These are phyloP conservation scores for Cutaneotrichosporon mucoides DNA, from an alignment of 1,284 basidiomycete species.

Conservation along the genomic window DNA sequence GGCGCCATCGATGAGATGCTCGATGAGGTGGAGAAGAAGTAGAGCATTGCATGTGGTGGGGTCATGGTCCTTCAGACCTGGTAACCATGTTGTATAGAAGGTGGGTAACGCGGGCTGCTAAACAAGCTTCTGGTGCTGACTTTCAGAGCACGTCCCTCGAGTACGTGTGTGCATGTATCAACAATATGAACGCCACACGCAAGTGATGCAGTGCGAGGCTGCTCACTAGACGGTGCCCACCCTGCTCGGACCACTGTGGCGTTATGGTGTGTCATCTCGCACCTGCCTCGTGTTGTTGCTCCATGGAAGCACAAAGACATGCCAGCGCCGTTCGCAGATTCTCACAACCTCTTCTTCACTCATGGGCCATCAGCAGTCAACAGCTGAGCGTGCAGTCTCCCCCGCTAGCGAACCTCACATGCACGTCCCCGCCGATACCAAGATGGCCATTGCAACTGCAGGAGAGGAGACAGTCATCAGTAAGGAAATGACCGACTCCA, in stretches of 20 bases:
- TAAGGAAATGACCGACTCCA: too few relatives aligned
- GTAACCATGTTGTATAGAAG: neutral
- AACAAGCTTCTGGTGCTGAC: too few relatives aligned
- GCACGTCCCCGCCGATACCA: neutral
- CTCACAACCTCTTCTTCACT: neutral
- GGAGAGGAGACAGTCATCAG: too few relatives aligned
- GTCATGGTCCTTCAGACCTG: too few relatives aligned
- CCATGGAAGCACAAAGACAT: neutral
- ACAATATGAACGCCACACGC: too few relatives aligned
- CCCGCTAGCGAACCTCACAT: too few relatives aligned
- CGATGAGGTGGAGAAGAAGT: neutral
- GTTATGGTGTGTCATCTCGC: neutral
- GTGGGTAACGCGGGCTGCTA: neutral
- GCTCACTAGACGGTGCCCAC: neutral
- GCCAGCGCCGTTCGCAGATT: neutral
- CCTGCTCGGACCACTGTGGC: neutral
- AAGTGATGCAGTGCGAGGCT: too few relatives aligned
- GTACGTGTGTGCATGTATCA: neutral
- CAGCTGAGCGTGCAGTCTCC: too few relatives aligned
- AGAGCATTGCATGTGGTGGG: neutral
- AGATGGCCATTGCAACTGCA: neutral
- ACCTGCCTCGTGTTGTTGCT: neutral
- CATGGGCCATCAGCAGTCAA: too few relatives aligned
- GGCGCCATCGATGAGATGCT: constrained; percentile 21
- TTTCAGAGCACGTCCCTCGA: too few relatives aligned